Evolutionary conservation across 805 yeast species (phyloP).

Genomic region (Lachancea cidri): DNA sequence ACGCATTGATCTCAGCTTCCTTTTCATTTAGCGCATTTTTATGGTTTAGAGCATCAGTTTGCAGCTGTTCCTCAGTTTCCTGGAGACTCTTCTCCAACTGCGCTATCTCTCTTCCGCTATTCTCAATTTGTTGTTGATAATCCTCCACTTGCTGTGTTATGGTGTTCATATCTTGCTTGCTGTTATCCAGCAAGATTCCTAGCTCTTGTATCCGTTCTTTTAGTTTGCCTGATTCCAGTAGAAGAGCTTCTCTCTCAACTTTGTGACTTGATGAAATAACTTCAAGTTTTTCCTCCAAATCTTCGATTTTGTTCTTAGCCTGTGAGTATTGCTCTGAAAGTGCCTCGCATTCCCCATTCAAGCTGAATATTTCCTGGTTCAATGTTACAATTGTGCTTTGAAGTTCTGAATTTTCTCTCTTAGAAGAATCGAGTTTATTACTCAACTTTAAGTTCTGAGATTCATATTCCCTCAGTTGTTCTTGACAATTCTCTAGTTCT

Average conservation of each 20-base stretch:
- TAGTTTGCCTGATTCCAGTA: constrained; percentile 17
- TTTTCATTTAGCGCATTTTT: constrained; percentile 21
- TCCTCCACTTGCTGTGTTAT: constrained; percentile 38
- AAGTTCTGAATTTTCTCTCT: constrained; percentile 32
- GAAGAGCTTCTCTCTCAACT: constrained; percentile 36
- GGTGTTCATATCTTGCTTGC: constrained; percentile 26
- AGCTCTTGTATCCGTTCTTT: constrained; percentile 35
- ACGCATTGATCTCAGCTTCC: constrained; percentile 24
- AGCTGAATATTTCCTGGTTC: constrained; percentile 39
- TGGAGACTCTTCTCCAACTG: constrained; percentile 27
- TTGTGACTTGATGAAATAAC: constrained; percentile 9
- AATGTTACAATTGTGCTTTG: constrained; percentile 33
- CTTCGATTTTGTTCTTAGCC: constrained; percentile 38
- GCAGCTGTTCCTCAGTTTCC: constrained; percentile 29
- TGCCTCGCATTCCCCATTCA: constrained; percentile 48
- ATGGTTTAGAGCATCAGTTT: constrained; percentile 10
- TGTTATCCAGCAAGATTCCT: constrained; percentile 34
- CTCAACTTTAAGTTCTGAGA: constrained; percentile 36
- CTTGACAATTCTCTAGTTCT: constrained; percentile 53
- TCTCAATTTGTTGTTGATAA: constrained; percentile 25
- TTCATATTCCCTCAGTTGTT: constrained; percentile 45
- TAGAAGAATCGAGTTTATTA: constrained; percentile 30
- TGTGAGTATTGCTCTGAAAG: constrained; percentile 52
- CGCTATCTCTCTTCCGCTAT: constrained; percentile 9
- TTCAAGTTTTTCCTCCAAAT: constrained; percentile 36